Evolutionary conservation across 176 grass and related monocot species (phyloP).

Genomic region (Ensete glaucum): DNA sequence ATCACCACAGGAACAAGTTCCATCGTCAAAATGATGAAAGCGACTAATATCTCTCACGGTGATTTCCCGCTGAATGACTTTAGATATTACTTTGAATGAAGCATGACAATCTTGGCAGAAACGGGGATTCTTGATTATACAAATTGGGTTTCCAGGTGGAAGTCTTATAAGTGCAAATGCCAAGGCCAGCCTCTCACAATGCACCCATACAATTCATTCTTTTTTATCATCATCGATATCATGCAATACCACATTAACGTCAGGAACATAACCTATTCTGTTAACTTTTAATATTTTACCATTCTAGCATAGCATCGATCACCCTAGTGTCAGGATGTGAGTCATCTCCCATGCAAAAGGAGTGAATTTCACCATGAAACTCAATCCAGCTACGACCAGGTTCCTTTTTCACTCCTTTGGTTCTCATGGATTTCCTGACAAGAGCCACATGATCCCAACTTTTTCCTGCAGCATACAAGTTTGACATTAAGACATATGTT

Average conservation of each 20-base stretch:
- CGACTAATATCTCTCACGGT: constrained; percentile 17
- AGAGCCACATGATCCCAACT: constrained; percentile 25
- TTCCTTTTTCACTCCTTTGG: constrained; percentile 24
- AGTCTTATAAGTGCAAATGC: constrained; percentile 19
- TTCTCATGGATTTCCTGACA: constrained; percentile 23
- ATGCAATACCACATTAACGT: constrained; percentile 16
- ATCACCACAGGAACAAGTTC: constrained; percentile 27
- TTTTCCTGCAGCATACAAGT: constrained; percentile 20
- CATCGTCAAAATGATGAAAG: constrained; percentile 21
- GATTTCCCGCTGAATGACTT: constrained; percentile 15
- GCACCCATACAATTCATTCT: constrained; percentile 12
- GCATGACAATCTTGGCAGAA: constrained; percentile 25
- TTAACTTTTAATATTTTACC: constrained; percentile 17
- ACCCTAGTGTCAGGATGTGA: constrained; percentile 18
- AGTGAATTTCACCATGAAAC: constrained; percentile 19
- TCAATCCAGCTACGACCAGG: constrained; percentile 25
- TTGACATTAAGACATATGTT: constrained; percentile 26
- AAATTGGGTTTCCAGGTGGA: constrained; percentile 9
- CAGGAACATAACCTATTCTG: constrained; percentile 19
- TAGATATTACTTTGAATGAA: constrained; percentile 19
- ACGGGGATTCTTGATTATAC: constrained; percentile 24
- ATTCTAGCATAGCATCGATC: constrained; percentile 21
- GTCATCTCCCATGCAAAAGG: constrained; percentile 19
- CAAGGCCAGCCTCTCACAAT: constrained; percentile 24
- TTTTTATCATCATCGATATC: constrained; percentile 20